phyloP scores from a whole-genome alignment of 257 asterid species.

The Plectranthus barbatus region DNA sequence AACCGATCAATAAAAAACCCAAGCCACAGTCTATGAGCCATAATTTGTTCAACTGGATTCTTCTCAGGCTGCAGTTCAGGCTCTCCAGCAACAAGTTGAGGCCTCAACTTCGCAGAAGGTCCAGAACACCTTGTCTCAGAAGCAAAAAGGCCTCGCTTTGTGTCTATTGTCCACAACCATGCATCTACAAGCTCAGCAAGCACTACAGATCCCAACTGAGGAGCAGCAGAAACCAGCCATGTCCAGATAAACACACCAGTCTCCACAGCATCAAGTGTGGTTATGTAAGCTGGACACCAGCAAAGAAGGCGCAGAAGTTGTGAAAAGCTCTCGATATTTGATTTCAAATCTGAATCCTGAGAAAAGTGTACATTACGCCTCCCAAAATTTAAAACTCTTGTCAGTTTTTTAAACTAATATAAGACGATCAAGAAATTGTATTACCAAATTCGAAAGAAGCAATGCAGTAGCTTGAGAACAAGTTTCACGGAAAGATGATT shows the following conservation, averaged over 20 bases:
- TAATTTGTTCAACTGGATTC: constrained; percentile 85
- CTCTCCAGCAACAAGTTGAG: constrained; percentile 96
- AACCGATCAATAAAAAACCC: constrained; percentile 93
- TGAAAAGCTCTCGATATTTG: constrained; percentile 78
- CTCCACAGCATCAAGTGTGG: constrained; percentile 89
- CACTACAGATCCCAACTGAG: constrained; percentile 87
- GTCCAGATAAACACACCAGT: constrained; percentile 97
- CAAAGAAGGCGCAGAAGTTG: constrained; percentile 98
- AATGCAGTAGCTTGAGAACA: constrained; percentile 98
- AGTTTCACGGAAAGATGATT: constrained; percentile 75
- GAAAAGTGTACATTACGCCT: constrained; percentile 15
- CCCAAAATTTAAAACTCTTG: background rate
- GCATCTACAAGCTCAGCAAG: constrained; percentile 99
- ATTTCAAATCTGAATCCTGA: constrained; percentile 73
- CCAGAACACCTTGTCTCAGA: constrained; percentile 72
- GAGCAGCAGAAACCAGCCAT: constrained; percentile 99
- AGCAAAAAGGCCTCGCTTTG: constrained; percentile 95
- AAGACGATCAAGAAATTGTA: constrained; percentile 1
- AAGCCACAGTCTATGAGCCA: constrained; percentile 97
- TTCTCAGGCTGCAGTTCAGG: constrained; percentile 72
- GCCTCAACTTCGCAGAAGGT: constrained; percentile 95
- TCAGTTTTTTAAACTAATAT: background rate
- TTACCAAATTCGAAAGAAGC: constrained; percentile 88
- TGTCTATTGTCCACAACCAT: constrained; percentile 98
- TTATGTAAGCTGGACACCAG: constrained; percentile 99